These are phyloP conservation scores for Ambispora gerdemannii DNA, from an alignment of 192 early-diverging fungal species.

Conservation along the genomic window DNA sequence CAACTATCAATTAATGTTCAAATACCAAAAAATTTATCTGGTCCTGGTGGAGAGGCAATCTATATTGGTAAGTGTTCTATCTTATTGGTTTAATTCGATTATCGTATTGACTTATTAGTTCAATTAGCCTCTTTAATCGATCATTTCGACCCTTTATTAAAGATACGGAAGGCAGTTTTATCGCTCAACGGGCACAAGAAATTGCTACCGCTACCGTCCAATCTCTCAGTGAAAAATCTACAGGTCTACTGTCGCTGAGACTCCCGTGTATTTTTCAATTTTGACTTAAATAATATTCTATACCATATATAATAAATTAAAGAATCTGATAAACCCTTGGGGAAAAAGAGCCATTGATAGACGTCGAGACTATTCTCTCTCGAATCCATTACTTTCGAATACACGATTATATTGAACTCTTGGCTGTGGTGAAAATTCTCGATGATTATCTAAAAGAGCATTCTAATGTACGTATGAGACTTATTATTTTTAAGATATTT, in stretches of 20 bases:
- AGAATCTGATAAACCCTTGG: neutral
- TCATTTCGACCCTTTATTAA: neutral
- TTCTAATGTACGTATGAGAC: neutral
- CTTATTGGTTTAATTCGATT: no score
- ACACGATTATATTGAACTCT: constrained; percentile 19
- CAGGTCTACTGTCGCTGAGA: neutral
- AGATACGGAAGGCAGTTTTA: constrained; percentile 32
- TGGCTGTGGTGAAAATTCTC: constrained; percentile 16
- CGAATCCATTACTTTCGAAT: constrained; percentile 19
- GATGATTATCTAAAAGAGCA: constrained; percentile 29
- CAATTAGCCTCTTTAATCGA: neutral
- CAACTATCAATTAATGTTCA: constrained; percentile 31
- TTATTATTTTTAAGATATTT: neutral
- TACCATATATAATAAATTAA: no score
- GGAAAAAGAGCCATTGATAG: neutral
- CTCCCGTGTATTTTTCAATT: neutral
- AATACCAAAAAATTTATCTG: constrained; percentile 24
- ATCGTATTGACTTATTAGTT: no score
- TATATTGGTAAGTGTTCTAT: constrained; percentile 31
- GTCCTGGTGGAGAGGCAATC: constrained; percentile 22
- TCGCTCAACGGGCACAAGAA: constrained; percentile 18
- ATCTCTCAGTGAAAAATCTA: neutral
- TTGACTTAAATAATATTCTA: no score
- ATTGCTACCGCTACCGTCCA: constrained; percentile 2
- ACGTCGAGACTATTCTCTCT: constrained; percentile 19